Base-by-base conservation (phyloP, 345 rosid genomes). In the Eucalyptus caleyi region DNA sequence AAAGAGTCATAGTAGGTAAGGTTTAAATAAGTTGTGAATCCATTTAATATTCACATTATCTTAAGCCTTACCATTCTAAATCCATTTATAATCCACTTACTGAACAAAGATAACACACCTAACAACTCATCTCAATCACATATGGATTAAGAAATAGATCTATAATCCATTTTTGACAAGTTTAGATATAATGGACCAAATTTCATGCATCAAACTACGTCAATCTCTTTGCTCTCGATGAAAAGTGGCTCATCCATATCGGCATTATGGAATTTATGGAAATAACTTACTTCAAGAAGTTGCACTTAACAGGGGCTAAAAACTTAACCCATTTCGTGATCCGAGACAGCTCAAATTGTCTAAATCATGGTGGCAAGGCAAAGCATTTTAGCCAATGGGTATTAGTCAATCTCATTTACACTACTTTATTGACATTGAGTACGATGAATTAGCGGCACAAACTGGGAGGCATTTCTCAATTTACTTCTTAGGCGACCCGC, bases 1-100 rank as follows among this genome's bases (percentile, higher is more conserved):
- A 53, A 0, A 53, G 9, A 19, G 59, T 19, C 10, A 53, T 53
- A 2, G 2, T 53, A 3, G 2, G 5, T 53, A 1, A 8, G 59
- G 11, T 53, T 53, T 53, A 53, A 53, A 19, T 8, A 53, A 53
- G 1, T 53, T 1, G 10, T 3, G 1, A 53, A 53, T 7, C 56
- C 56, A 53, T 53, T 53, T 53, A 53, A 53, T 0, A 53, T 9
- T 19, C 10, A 53, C 4, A 53, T 53, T 53, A 53, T 53, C 56
- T 53, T 53, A 53, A 8, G 5, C 24, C 56, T 53, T 53, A 53
- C 2, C 56, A 53, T 53, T 53, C 56, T 18, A 53, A 53, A 53
- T 0, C 1, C 24, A 53, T 53, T 53, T 53, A 53, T 19, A 53
- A 53, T 3, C 5, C 56, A 53, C 56, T 19, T 19, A 53, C 0